These are phyloP conservation scores for Erucastrum elatum DNA, from an alignment of 345 rosid species.

Conservation along the genomic window DNA sequence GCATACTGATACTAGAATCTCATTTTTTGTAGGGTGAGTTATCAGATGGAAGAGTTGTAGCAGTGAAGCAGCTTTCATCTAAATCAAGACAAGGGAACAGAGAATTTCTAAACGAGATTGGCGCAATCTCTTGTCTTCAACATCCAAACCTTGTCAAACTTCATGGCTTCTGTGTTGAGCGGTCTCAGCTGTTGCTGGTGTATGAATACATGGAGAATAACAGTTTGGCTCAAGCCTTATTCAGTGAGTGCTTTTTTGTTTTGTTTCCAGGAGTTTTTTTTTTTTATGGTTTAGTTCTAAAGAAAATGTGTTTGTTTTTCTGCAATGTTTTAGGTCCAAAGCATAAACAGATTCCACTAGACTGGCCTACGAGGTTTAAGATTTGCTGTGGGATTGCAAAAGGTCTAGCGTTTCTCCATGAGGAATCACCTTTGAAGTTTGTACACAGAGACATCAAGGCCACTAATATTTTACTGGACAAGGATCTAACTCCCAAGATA, in stretches of 20 bases:
- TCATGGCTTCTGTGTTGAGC: constrained; percentile 66
- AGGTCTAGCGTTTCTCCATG: constrained; percentile 61
- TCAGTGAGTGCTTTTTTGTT: constrained; percentile 45
- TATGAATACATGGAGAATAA: constrained; percentile 79
- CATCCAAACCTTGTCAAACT: constrained; percentile 79
- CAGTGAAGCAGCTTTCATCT: constrained; percentile 74
- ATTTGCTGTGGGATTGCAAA: constrained; percentile 60
- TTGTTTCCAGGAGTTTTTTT: not conserved
- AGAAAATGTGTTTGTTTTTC: not conserved
- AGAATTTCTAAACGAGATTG: constrained; percentile 70
- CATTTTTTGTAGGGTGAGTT: constrained; percentile 45
- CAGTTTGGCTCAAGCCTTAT: constrained; percentile 54
- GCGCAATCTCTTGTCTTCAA: constrained; percentile 64
- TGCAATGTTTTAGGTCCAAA: constrained; percentile 41
- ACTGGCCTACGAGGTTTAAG: constrained; percentile 52
- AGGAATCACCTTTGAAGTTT: constrained; percentile 60
- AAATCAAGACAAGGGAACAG: constrained; percentile 73
- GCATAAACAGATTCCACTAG: constrained; percentile 40
- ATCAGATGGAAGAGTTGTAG: constrained; percentile 59
- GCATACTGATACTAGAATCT: constrained; percentile 3
- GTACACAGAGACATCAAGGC: constrained; percentile 71
- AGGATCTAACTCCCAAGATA: constrained; percentile 55
- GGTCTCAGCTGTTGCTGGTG: constrained; percentile 55
- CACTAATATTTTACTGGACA: constrained; percentile 55
- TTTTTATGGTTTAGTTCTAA: constrained; percentile 11